Percentiles rank a stretch among this genome's conserved stretches.
phyloP scores from a whole-genome alignment of 345 rosid species.

The Barbarea vulgaris region DNA sequence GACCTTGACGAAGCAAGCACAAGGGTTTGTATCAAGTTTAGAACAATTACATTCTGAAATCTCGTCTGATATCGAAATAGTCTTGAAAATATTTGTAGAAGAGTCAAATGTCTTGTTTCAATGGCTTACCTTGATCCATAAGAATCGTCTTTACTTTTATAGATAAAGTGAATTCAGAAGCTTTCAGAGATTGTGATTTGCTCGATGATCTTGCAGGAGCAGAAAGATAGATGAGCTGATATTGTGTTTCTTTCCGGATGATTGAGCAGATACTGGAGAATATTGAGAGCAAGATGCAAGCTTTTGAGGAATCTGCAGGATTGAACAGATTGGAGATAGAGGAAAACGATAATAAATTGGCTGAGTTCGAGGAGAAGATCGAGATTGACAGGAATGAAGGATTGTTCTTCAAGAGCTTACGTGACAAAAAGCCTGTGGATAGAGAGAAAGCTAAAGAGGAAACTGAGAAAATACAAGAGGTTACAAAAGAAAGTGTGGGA shows the following conservation, averaged over 20 bases:
- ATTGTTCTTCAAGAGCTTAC: conserved; percentile 80
- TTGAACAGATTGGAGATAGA: conserved; percentile 64
- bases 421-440: conserved; percentile 55
- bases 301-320: conserved; percentile 80
- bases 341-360: conserved; percentile 61
- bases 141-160: background rate
- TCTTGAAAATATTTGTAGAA: conserved; percentile 11
- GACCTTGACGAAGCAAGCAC: conserved; percentile 83
- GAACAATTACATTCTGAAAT: background rate
- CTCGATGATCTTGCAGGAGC: conserved; percentile 18
- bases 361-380: conserved; percentile 72
- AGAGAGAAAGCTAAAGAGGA: conserved; percentile 64
- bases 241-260: background rate
- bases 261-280: conserved; percentile 76
- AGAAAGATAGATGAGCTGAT: conserved; percentile 16
- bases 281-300: conserved; percentile 82
- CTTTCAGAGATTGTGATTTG: conserved; percentile 24
- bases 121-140: conserved; percentile 16
- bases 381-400: conserved; percentile 75
- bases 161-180: background rate
- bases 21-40: conserved; percentile 57
- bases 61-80: background rate
- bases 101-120: background rate
- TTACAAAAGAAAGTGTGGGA: conserved; percentile 54
- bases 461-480: conserved; percentile 52